Conservation (phyloP, 768 basidiomycete genomes). For the Pholiota molesta region DNA sequence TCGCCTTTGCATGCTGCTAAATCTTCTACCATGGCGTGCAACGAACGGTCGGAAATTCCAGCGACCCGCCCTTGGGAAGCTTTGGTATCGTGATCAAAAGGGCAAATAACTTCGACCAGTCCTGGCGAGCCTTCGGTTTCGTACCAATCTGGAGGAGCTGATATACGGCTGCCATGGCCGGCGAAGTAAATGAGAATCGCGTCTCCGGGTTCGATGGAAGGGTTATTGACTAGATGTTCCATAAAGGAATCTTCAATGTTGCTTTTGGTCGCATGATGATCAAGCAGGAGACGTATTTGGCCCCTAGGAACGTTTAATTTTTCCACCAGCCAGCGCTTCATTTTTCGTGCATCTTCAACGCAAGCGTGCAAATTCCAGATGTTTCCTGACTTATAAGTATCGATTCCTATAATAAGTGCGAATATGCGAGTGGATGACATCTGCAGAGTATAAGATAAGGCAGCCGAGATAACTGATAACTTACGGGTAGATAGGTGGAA, state of each 20-base stretch:
- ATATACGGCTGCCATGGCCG: conserved; percentile 66
- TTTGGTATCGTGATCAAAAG: conserved; percentile 66
- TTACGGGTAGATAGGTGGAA: not conserved
- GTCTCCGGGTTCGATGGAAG: conserved; percentile 59
- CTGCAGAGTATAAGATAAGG: conserved; percentile 15
- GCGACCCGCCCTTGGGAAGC: conserved; percentile 48
- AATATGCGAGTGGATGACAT: conserved; percentile 48
- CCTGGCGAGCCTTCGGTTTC: conserved; percentile 36
- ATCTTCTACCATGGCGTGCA: conserved; percentile 62
- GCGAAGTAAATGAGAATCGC: conserved; percentile 73
- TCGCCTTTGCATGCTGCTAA: conserved; percentile 61
- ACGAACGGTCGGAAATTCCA: conserved; percentile 70
- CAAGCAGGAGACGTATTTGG: conserved; percentile 58
- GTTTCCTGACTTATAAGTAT: conserved; percentile 63
- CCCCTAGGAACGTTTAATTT: conserved; percentile 59
- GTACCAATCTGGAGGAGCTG: conserved; percentile 65
- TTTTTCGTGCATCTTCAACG: conserved; percentile 61
- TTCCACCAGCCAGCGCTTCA: conserved; percentile 59
- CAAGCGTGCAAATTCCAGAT: conserved; percentile 72
- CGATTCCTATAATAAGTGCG: conserved; percentile 70
- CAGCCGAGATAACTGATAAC: not conserved
- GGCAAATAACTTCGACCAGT: conserved; percentile 61
- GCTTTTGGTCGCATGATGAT: conserved; percentile 61
- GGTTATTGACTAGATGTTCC: conserved; percentile 65
- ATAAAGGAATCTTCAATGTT: conserved; percentile 64